A percentile compares a stretch with the other conserved stretches of the same genome.
Evolutionary conservation across 805 yeast species (phyloP).

Genomic region (Metschnikowia colocasiae): DNA sequence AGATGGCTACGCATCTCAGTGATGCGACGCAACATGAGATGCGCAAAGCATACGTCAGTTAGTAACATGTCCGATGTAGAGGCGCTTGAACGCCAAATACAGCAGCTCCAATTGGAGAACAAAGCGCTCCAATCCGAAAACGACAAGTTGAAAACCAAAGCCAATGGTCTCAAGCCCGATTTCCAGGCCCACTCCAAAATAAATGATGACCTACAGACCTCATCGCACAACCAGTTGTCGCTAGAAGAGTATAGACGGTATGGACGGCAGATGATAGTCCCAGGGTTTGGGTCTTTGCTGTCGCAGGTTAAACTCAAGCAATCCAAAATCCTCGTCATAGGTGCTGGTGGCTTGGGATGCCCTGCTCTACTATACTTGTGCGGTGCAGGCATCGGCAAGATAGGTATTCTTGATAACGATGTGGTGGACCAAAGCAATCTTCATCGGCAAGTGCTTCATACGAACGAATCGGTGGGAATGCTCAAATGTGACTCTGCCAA

Average conservation of each 20-base stretch:
- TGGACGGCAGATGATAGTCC: conserved; percentile 95
- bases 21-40: background rate
- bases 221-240: conserved; percentile 21
- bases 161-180: background rate
- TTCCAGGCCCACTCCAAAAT: background rate
- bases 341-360: conserved; percentile 97
- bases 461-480: conserved; percentile 60
- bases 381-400: conserved; percentile 81
- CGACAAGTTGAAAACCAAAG: conserved; percentile 13
- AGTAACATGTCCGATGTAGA: conserved; percentile 11
- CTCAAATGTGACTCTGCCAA: conserved; percentile 80
- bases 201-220: background rate
- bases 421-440: conserved; percentile 78
- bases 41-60: background rate
- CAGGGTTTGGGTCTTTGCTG: conserved; percentile 55
- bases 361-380: conserved; percentile 82
- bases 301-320: conserved; percentile 56
- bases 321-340: conserved; percentile 69
- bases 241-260: conserved; percentile 75
- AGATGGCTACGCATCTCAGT: background rate
- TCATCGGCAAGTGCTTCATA: conserved; percentile 86
- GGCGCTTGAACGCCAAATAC: conserved; percentile 23
- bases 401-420: conserved; percentile 89
- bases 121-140: background rate
- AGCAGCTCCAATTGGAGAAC: conserved; percentile 22